Evolutionary conservation across 257 asterid genomes (phyloP).

Genomic region (Scutellaria minor): DNA sequence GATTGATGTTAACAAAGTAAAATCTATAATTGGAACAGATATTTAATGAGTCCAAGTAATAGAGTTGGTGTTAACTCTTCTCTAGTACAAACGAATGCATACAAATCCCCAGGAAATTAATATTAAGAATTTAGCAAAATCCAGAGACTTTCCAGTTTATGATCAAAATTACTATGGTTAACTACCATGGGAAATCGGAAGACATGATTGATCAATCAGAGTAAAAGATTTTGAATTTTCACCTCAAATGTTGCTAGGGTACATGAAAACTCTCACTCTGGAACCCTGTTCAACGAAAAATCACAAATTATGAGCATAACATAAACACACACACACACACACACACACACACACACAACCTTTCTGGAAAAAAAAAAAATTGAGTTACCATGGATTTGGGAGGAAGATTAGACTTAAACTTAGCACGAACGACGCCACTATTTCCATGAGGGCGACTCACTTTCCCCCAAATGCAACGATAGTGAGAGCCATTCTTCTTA

Average conservation of each 20-base stretch:
- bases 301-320: neutral
- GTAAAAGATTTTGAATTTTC: constrained; percentile 9
- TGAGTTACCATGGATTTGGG: constrained; percentile 80
- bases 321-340: neutral
- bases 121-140: neutral
- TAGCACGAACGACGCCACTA: constrained; percentile 88
- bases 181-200: neutral
- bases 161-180: neutral
- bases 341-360: too few relatives aligned
- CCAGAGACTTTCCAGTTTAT: neutral
- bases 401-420: constrained; percentile 77
- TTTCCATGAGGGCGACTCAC: constrained; percentile 86
- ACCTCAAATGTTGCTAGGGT: constrained; percentile 71
- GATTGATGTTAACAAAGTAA: neutral
- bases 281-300: constrained; percentile 52
- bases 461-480: constrained; percentile 96
- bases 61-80: neutral
- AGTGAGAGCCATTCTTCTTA: constrained; percentile 79
- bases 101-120: neutral
- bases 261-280: constrained; percentile 73
- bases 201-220: neutral
- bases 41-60: too few relatives aligned
- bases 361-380: neutral
- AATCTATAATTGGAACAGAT: neutral
- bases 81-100: neutral